Percentiles rank a stretch among this genome's conserved stretches.
Evolutionary conservation across 768 basidiomycete genomes (phyloP).

Genomic region (Boletus fagicola): DNA sequence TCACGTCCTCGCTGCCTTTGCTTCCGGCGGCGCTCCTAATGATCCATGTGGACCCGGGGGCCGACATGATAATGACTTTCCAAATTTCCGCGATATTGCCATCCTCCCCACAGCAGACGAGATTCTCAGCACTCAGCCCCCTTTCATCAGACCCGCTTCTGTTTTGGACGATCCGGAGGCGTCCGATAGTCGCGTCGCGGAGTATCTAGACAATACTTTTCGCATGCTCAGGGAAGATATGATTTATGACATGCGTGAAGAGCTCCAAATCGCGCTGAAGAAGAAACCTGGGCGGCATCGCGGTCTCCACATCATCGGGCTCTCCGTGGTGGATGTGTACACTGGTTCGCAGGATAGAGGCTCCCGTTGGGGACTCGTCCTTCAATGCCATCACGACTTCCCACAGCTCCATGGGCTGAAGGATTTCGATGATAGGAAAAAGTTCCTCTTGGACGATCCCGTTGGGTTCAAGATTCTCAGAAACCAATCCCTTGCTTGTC

Average conservation of each 20-base stretch:
- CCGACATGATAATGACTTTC: slow-evolving; percentile 68
- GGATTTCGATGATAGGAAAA: slow-evolving; percentile 37
- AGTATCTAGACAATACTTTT: slow-evolving; percentile 65
- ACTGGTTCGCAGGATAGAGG: slow-evolving; percentile 29
- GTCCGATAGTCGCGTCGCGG: slow-evolving; percentile 37
- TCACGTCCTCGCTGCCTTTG: slow-evolving; percentile 34
- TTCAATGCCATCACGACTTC: slow-evolving; percentile 38
- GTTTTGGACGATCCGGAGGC: slow-evolving; percentile 46
- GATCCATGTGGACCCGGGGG: slow-evolving; percentile 49
- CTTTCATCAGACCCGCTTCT: slow-evolving; percentile 52
- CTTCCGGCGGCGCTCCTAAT: slow-evolving; percentile 20
- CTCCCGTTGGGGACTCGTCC: slow-evolving; percentile 43
- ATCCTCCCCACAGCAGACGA: slow-evolving; percentile 68
- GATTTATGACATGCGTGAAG: slow-evolving; percentile 58
- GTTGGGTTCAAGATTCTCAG: slow-evolving; percentile 41
- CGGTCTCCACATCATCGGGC: slow-evolving; percentile 38
- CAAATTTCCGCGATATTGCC: slow-evolving; percentile 56
- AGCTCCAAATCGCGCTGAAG: slow-evolving; percentile 44
- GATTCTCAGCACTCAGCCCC: slow-evolving; percentile 41
- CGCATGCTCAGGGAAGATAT: slow-evolving; percentile 66
- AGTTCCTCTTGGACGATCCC: slow-evolving; percentile 37
- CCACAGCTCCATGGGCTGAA: slow-evolving; percentile 33
- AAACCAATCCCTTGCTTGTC: slow-evolving; percentile 55
- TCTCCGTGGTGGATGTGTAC: slow-evolving; percentile 41
- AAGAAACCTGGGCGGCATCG: slow-evolving; percentile 44